Conservation (phyloP, 495 filamentous ascomycete genomes). For the Cenococcum geophilum region DNA sequence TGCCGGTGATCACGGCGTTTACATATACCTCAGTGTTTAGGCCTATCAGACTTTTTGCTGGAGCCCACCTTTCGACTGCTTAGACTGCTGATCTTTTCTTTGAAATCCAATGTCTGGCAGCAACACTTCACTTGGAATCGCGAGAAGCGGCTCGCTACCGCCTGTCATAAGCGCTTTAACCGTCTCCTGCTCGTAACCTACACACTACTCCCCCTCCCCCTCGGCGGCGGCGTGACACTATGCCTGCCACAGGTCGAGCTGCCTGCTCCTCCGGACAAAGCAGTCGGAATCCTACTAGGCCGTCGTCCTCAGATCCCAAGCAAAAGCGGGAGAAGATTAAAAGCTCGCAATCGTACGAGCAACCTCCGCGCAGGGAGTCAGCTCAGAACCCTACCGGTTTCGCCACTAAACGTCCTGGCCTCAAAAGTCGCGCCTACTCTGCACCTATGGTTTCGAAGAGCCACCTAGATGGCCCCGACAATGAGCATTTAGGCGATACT, state of each 20-base stretch:
- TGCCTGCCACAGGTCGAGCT: slow-evolving; percentile 12
- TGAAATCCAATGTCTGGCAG: slow-evolving; percentile 26
- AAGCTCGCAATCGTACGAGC: slow-evolving; percentile 26
- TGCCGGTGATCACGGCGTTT: neutral
- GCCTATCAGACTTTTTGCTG: slow-evolving; percentile 1
- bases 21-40: neutral
- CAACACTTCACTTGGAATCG: slow-evolving; percentile 24
- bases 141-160: slow-evolving; percentile 24
- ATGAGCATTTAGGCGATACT: slow-evolving; percentile 3
- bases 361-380: slow-evolving; percentile 19
- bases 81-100: neutral
- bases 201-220: neutral
- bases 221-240: slow-evolving; percentile 4
- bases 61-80: neutral
- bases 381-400: slow-evolving; percentile 9
- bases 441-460: slow-evolving; percentile 29
- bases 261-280: slow-evolving; percentile 6
- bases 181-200: neutral
- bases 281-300: neutral
- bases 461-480: slow-evolving; percentile 21
- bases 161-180: slow-evolving; percentile 7
- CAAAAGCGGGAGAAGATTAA: slow-evolving; percentile 23
- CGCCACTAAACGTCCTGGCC: slow-evolving; percentile 14
- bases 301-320: slow-evolving; percentile 7
- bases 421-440: slow-evolving; percentile 33